Conservation (phyloP, 306 rosid genomes). For the Lathyrus aphaca region DNA sequence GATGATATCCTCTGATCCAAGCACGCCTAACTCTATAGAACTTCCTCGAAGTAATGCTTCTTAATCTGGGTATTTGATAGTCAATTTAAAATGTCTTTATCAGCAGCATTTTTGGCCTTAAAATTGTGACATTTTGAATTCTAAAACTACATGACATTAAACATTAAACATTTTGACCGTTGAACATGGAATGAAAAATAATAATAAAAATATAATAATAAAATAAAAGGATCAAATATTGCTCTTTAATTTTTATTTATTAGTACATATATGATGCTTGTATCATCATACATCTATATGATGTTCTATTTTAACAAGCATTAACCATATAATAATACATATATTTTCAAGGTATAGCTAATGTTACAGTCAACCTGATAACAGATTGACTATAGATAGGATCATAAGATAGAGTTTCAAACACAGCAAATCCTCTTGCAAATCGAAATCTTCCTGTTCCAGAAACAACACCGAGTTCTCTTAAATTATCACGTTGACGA, state of each 20-base stretch:
- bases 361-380: conserved; percentile 38
- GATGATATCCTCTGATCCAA: no score
- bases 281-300: neutral
- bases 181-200: neutral
- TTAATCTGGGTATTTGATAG: no score
- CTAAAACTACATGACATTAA: no score
- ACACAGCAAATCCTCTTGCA: conserved; percentile 46
- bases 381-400: conserved; percentile 3
- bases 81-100: no score
- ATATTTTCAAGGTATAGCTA: neutral
- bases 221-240: neutral
- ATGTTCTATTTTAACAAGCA: conserved; percentile 5
- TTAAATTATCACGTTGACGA: conserved; percentile 39
- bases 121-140: no score
- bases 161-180: no score
- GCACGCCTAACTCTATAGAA: no score
- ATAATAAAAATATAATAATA: neutral
- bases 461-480: conserved; percentile 51
- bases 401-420: conserved; percentile 43
- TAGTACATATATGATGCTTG: neutral
- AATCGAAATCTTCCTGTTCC: conserved; percentile 62
- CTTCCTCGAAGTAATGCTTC: no score
- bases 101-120: no score
- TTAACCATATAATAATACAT: neutral
- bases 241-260: neutral